Percentiles rank a stretch among this genome's conserved stretches.
Evolutionary conservation across 306 rosid genomes (phyloP).

Genomic region (Vigna unguiculata): DNA sequence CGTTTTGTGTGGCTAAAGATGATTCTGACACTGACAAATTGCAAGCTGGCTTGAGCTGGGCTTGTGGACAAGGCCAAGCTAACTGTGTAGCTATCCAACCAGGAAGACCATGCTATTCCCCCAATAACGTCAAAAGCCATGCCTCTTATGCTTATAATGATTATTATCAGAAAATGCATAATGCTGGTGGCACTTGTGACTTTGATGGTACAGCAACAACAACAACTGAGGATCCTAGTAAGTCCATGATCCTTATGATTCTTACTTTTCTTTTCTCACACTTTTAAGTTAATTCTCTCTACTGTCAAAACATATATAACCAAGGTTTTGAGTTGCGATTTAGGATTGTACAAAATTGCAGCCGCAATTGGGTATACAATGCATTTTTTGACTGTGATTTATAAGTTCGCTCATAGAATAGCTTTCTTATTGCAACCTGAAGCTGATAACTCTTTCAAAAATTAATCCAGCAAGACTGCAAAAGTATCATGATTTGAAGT

Average conservation of each 20-base stretch:
- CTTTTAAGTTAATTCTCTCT: not conserved
- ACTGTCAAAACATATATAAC: not conserved
- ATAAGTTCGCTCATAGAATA: not conserved
- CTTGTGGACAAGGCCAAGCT: conserved; percentile 90
- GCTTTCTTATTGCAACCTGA: not conserved
- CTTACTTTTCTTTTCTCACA: not conserved
- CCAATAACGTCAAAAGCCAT: conserved; percentile 68
- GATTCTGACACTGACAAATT: conserved; percentile 76
- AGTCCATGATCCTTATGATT: conserved; percentile 52
- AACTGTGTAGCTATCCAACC: conserved; percentile 77
- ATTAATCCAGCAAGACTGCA: not conserved
- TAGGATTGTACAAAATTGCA: not conserved
- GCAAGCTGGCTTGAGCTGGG: conserved; percentile 85
- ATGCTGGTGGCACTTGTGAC: conserved; percentile 87
- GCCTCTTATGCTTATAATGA: conserved; percentile 62
- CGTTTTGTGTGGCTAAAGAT: conserved; percentile 80
- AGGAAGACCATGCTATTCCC: conserved; percentile 75
- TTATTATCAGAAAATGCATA: conserved; percentile 79
- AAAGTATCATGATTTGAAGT: not conserved
- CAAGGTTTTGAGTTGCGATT: not conserved
- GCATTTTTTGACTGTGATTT: not conserved
- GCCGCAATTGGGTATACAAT: not conserved
- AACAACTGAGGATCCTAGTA: conserved; percentile 79
- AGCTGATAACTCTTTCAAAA: not conserved
- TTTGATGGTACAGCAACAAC: conserved; percentile 75